Evolutionary conservation across 352 stramenopile genomes (phyloP), one percentile per base, ranked within the genome.

Genomic region (Phytophthora vignae): DNA sequence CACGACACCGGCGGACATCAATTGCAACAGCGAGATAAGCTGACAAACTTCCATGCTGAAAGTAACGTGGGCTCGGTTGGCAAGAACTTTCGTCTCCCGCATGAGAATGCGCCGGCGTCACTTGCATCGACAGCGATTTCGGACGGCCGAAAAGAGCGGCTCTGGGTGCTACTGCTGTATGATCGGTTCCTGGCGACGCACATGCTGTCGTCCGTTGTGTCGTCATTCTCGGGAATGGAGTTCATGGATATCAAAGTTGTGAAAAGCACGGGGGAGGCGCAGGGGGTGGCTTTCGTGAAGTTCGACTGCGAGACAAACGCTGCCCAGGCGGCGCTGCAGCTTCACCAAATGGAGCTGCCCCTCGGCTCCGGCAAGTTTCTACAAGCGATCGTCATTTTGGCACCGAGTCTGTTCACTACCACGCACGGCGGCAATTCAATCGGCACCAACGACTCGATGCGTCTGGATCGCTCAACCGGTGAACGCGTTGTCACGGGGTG

Each of bases 231-330:
- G 14, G 88, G 88, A 0, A 94, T 96, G 86, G 79, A 95, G 59
- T 93, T 92, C 50, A 78, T 96, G 59, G 87, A 96, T 55, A 93
- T 96, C 58, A 92, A 94, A 49, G 72, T 94, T 15, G 78, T 83
- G 19, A 85, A 80, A 54, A 91, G 78, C 53, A 90, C 81, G 0
- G 81, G 83, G 0, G 80, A 90, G 52, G 74, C 84, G 1, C 87
- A 94, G 66, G 85, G 86, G 22, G 79, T 95, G 11, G 86, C 85
- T 2, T 94, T 93, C 58, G 85, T 88, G 17, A 93, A 91, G 59
- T 96, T 96, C 57, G 71, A 86, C 14, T 85, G 64, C 14, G 85
- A 93, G 15, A 21, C 54, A 25, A 70, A 79, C 14, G 82, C 89
- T 4, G 59, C 68, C 0, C 75, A 85, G 12, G 89, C 87, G 7